phyloP scores from a whole-genome alignment of 2,329 filamentous ascomycete genomes.

The Biscogniauxia sp. region DNA sequence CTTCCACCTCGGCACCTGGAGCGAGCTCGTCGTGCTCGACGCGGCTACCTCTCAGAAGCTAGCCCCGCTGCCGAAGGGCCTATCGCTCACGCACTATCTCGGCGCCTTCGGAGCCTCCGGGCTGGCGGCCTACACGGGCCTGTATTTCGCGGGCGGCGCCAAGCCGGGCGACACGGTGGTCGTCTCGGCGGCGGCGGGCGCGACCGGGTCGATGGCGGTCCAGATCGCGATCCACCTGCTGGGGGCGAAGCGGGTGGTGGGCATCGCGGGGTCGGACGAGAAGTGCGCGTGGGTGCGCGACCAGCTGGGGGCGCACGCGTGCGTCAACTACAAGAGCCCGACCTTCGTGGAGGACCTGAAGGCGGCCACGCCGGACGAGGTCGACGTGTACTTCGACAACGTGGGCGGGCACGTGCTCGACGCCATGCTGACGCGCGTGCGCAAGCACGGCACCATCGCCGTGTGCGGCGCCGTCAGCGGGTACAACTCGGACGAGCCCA shows the following conservation, averaged over 20 bases:
- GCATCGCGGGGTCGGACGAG: slow-evolving; percentile 49
- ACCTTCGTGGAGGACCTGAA: slow-evolving; percentile 46
- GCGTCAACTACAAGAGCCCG: slow-evolving; percentile 52
- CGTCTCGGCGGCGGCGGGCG: slow-evolving; percentile 46
- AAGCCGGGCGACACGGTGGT: slow-evolving; percentile 42
- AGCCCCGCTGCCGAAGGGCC: slow-evolving; percentile 17
- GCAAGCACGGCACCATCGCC: slow-evolving; percentile 38
- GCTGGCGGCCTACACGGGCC: slow-evolving; percentile 46
- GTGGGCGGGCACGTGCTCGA: slow-evolving; percentile 48
- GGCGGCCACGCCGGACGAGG: slow-evolving; percentile 46
- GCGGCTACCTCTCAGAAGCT: slow-evolving; percentile 21
- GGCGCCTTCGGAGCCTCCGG: slow-evolving; percentile 30
- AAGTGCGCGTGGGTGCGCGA: slow-evolving; percentile 51
- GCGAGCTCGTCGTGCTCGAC: slow-evolving; percentile 26
- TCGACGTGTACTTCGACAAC: slow-evolving; percentile 52
- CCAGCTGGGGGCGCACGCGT: slow-evolving; percentile 49
- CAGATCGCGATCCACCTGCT: slow-evolving; percentile 52
- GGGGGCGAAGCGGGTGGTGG: slow-evolving; percentile 46
- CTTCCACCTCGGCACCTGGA: slow-evolving; percentile 28
- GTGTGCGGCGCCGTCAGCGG: slow-evolving; percentile 42
- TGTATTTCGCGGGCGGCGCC: slow-evolving; percentile 37
- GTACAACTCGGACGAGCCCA: slow-evolving; percentile 38
- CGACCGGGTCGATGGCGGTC: slow-evolving; percentile 46
- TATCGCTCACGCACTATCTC: slow-evolving; percentile 27
- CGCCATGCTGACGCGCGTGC: slow-evolving; percentile 41